A percentile compares a stretch with the other conserved stretches of the same genome.
phyloP scores from a whole-genome alignment of 768 basidiomycete genomes.

The Terana coerulea region DNA sequence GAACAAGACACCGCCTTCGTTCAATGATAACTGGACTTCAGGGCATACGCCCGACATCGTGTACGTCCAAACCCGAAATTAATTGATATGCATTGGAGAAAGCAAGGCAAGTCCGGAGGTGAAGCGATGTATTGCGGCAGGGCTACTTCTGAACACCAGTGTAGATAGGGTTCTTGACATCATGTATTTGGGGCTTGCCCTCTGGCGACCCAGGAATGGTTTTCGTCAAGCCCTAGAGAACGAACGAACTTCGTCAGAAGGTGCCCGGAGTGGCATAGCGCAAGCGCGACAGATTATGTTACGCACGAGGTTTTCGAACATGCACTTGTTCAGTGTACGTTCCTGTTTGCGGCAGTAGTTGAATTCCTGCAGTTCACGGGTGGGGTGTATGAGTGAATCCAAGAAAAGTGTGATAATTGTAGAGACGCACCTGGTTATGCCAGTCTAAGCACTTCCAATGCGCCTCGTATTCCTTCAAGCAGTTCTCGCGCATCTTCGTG shows the following conservation, averaged over 20 bases:
- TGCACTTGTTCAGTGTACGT: constrained; percentile 84
- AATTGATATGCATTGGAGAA: no score
- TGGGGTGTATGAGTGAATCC: background rate
- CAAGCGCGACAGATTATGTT: background rate
- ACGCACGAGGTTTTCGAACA: constrained; percentile 93
- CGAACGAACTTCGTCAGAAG: no score
- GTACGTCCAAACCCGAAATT: no score
- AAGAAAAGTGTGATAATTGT: no score
- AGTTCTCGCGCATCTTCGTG: constrained; percentile 90
- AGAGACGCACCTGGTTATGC: constrained; percentile 76
- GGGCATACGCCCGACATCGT: no score
- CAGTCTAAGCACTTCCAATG: constrained; percentile 95
- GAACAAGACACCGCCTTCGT: no score
- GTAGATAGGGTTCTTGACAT: constrained; percentile 81
- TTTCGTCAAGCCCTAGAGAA: constrained; percentile 77
- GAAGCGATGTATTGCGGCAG: constrained; percentile 13
- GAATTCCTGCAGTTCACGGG: constrained; percentile 67
- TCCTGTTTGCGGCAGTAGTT: constrained; percentile 88
- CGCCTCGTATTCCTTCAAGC: constrained; percentile 77
- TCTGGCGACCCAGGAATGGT: constrained; percentile 85
- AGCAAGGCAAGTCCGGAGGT: no score
- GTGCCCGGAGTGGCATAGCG: no score
- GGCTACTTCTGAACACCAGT: constrained; percentile 77
- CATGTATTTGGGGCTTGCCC: constrained; percentile 83
- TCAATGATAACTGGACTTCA: no score